Percentiles rank a stretch among this genome's conserved stretches.
Conservation (phyloP, 2,329 filamentous ascomycete genomes). For the Aspergillus intermedius region DNA sequence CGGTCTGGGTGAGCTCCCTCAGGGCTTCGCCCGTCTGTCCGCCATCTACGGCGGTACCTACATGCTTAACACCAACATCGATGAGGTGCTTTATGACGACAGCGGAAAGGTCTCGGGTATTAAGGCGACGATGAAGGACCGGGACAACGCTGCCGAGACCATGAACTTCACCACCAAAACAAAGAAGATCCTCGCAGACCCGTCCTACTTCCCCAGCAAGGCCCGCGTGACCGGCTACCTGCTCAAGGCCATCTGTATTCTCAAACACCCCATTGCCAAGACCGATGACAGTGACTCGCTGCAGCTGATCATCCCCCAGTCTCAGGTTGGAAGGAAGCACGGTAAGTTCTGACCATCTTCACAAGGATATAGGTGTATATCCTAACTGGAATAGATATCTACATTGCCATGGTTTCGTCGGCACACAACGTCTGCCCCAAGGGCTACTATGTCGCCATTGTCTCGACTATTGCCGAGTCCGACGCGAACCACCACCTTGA, state of each 20-base stretch:
- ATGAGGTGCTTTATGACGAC: constrained; percentile 76
- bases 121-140: constrained; percentile 92
- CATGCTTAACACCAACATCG: constrained; percentile 94
- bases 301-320: constrained; percentile 96
- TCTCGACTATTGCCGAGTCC: constrained; percentile 92
- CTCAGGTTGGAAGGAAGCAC: constrained; percentile 92
- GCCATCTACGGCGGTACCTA: constrained; percentile 99
- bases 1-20: constrained; percentile 91
- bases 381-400: constrained; percentile 62
- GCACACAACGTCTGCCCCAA: constrained; percentile 98
- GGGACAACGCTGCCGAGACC: constrained; percentile 62
- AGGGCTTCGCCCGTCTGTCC: constrained; percentile 93
- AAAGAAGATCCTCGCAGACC: constrained; percentile 92
- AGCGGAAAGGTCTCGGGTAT: constrained; percentile 84
- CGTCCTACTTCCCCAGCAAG: constrained; percentile 92
- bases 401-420: constrained; percentile 90
- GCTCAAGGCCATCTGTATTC: constrained; percentile 91
- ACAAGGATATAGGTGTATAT: not conserved
- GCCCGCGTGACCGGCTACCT: constrained; percentile 82
- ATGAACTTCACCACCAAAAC: constrained; percentile 97
- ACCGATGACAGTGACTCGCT: constrained; percentile 83
- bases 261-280: constrained; percentile 88
- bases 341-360: constrained; percentile 50
- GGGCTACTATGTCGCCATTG: constrained; percentile 98
- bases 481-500: constrained; percentile 92